Conservation (phyloP, 495 filamentous ascomycete species). For the Clavariopsis aquatica region DNA sequence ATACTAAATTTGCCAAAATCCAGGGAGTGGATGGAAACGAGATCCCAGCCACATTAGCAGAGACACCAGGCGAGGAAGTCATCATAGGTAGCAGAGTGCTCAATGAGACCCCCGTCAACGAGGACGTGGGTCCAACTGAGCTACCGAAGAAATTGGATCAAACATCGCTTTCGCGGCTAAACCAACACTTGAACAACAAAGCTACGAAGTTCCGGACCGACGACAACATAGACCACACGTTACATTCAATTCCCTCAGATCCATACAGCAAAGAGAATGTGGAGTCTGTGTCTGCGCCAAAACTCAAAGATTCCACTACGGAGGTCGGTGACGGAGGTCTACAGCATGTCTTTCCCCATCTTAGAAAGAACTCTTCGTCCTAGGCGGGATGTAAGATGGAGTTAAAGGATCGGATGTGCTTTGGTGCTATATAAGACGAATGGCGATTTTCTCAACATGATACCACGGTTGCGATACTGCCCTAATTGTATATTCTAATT, state of each 20-base stretch:
- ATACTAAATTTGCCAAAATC: conserved; percentile 17
- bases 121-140: background rate
- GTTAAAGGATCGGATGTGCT: background rate
- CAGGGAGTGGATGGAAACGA: background rate
- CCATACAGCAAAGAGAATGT: background rate
- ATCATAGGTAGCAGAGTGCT: background rate
- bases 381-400: background rate
- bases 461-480: background rate
- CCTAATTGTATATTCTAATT: no score
- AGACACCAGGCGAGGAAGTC: background rate
- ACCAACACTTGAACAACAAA: conserved; percentile 29
- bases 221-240: background rate
- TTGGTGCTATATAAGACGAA: background rate
- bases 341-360: conserved; percentile 22
- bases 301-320: background rate
- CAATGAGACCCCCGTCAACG: background rate
- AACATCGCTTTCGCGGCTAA: conserved; percentile 18
- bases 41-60: background rate
- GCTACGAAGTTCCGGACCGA: conserved; percentile 1
- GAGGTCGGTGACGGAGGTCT: conserved; percentile 5
- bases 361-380: conserved; percentile 23
- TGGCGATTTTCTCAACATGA: background rate
- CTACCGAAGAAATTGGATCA: background rate
- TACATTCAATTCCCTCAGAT: background rate
- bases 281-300: background rate